Conservation (phyloP, 257 asterid genomes). For the Eustoma russellianum region DNA sequence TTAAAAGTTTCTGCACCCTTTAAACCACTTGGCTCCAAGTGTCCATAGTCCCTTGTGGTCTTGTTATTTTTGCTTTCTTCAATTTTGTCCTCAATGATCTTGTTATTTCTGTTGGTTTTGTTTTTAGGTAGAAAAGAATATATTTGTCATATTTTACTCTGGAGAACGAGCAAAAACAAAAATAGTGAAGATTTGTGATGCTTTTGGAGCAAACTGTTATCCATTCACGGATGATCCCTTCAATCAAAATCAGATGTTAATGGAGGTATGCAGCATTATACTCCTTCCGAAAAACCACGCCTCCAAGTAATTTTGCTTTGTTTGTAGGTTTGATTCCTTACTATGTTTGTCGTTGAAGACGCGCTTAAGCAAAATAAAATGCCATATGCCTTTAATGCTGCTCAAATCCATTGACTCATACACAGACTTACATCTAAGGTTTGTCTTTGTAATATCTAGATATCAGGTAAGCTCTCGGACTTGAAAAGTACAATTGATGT, state of each 20-base stretch:
- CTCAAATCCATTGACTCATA: background rate
- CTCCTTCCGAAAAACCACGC: too few relatives aligned
- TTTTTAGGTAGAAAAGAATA: slow-evolving; percentile 53
- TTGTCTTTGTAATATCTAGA: slow-evolving; percentile 25
- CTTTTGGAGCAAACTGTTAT: slow-evolving; percentile 60
- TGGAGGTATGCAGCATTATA: slow-evolving; percentile 27
- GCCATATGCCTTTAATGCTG: background rate
- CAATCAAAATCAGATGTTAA: slow-evolving; percentile 42
- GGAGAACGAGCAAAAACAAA: slow-evolving; percentile 57
- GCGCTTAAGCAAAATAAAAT: background rate
- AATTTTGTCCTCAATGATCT: too few relatives aligned
- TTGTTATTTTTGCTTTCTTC: background rate
- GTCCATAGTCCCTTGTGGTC: background rate
- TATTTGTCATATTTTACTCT: slow-evolving; percentile 49
- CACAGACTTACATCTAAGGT: slow-evolving; percentile 3
- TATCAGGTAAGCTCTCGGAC: slow-evolving; percentile 53
- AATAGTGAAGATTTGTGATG: slow-evolving; percentile 53
- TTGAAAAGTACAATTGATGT: slow-evolving; percentile 47
- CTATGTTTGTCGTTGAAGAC: background rate
- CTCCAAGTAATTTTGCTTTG: background rate
- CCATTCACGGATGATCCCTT: slow-evolving; percentile 45
- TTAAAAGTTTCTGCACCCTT: background rate
- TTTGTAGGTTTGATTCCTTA: background rate
- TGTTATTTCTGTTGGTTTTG: too few relatives aligned
- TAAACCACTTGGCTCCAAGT: background rate